These are phyloP conservation scores for Epichloe amarillans DNA, from an alignment of 2,329 filamentous ascomycete species.

Conservation along the genomic window DNA sequence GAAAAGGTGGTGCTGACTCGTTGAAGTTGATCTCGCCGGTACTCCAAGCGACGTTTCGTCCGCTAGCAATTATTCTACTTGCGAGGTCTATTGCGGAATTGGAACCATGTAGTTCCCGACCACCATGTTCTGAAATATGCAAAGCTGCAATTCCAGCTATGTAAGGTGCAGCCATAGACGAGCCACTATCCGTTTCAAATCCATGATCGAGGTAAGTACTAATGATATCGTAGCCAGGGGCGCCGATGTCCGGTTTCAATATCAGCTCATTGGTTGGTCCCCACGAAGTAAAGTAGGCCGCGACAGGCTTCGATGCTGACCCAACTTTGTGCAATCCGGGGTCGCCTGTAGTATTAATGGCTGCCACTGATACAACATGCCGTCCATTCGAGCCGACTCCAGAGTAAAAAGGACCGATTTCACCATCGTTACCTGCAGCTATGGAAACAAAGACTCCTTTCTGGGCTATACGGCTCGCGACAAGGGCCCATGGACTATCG, in stretches of 20 bases:
- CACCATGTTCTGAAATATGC: slow-evolving; percentile 29
- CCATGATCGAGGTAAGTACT: slow-evolving; percentile 32
- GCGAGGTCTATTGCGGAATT: slow-evolving; percentile 19
- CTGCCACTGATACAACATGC: slow-evolving; percentile 23
- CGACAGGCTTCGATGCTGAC: slow-evolving; percentile 17
- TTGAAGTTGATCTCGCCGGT: slow-evolving; percentile 7
- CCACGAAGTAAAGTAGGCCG: slow-evolving; percentile 36
- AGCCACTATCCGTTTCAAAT: slow-evolving; percentile 37
- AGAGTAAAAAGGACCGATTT: slow-evolving; percentile 33
- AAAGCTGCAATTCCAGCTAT: slow-evolving; percentile 37
- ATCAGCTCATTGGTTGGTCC: slow-evolving; percentile 37
- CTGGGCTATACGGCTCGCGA: slow-evolving; percentile 27
- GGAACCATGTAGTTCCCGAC: slow-evolving; percentile 24
- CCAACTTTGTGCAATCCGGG: slow-evolving; percentile 19
- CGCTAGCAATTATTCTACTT: slow-evolving; percentile 23
- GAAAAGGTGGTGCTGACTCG: slow-evolving; percentile 21
- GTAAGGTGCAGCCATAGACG: slow-evolving; percentile 43
- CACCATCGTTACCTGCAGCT: slow-evolving; percentile 38
- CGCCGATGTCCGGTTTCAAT: slow-evolving; percentile 36
- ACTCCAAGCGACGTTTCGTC: slow-evolving; percentile 18
- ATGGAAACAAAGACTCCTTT: slow-evolving; percentile 36
- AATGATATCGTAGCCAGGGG: slow-evolving; percentile 35
- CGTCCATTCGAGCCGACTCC: slow-evolving; percentile 20
- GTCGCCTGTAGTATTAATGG: slow-evolving; percentile 29
- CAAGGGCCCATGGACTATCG: slow-evolving; percentile 28